These are phyloP conservation scores for Pythium aquatile DNA, from an alignment of 352 stramenopile species.

Conservation along the genomic window DNA sequence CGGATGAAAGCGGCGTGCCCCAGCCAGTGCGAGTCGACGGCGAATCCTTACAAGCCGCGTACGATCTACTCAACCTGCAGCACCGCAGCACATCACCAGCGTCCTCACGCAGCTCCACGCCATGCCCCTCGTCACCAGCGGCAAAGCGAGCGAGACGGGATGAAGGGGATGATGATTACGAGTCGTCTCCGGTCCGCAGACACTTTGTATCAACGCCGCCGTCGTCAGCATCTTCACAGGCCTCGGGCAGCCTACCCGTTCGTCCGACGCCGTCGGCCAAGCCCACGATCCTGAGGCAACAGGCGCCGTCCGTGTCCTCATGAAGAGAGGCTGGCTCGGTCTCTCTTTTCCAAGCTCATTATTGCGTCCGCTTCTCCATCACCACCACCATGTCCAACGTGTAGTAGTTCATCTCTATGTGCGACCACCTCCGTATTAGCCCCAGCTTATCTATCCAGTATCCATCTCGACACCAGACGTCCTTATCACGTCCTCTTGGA, in stretches of 20 bases:
- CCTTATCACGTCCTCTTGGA: too few species aligned
- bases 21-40: conserved; percentile 50
- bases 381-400: background rate
- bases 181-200: background rate
- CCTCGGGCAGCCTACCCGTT: background rate
- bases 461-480: too few species aligned
- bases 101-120: conserved; percentile 20
- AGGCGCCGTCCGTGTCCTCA: conserved; percentile 13
- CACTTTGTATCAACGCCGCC: background rate
- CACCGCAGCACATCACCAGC: conserved; percentile 17
- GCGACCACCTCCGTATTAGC: background rate
- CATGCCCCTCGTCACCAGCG: background rate
- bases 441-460: background rate
- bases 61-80: conserved; percentile 65
- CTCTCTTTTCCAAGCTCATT: background rate
- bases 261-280: conserved; percentile 9
- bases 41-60: conserved; percentile 68
- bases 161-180: background rate
- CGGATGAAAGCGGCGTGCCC: conserved; percentile 22
- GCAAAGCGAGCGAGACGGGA: background rate
- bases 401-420: background rate
- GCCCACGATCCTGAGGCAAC: conserved; percentile 25
- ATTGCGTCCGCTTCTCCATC: background rate
- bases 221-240: background rate
- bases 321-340: background rate